Base-by-base conservation (phyloP, 768 basidiomycete species). In the Lentinula raphanica region DNA sequence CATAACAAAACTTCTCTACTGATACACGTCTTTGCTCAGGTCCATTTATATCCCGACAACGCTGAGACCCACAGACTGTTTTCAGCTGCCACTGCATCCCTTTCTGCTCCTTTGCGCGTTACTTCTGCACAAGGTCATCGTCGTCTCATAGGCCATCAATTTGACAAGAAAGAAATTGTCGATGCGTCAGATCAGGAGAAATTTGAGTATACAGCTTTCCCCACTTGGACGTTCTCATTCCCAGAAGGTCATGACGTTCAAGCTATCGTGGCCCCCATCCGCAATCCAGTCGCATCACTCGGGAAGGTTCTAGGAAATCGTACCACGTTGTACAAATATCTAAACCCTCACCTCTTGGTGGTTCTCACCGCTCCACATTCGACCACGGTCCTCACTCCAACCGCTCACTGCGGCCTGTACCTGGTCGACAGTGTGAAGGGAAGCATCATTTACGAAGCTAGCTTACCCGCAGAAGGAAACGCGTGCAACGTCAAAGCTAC, bases 271-370 rank as follows among this genome's bases (percentile, higher is more conserved):
- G 73, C 76, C 39, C 78, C 79, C 28, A 32, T 28, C 9, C 64
- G 75, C 59, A 78, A 78, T 56, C 81, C 84, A 0, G 74, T 92
- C 32, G 93, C 94, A 0, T 89, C 86, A 1, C 71, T 88, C 29
- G 96, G 95, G 3, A 86, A 86, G 64, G 93, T 96, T 3, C 75
- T 92, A 3, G 94, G 91, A 2, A 88, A 95, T 69, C 84, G 94
- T 54, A 86, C 84, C 36, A 94, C 94, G 31, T 69, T 98, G 58
- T 96, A 97, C 78, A 98, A 98, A 73, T 96, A 97, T 66, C 79
- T 98, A 60, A 96, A 96, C 68, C 88, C 88, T 7, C 85, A 92
- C 63, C 64, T 94, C 32, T 76, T 87, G 49, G 81, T 83, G 7
- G 75, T 92, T 36, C 72, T 87, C 29, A 92, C 92, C 5, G 70